phyloP scores from a whole-genome alignment of 2,329 filamentous ascomycete species.

The Claviceps africana region DNA sequence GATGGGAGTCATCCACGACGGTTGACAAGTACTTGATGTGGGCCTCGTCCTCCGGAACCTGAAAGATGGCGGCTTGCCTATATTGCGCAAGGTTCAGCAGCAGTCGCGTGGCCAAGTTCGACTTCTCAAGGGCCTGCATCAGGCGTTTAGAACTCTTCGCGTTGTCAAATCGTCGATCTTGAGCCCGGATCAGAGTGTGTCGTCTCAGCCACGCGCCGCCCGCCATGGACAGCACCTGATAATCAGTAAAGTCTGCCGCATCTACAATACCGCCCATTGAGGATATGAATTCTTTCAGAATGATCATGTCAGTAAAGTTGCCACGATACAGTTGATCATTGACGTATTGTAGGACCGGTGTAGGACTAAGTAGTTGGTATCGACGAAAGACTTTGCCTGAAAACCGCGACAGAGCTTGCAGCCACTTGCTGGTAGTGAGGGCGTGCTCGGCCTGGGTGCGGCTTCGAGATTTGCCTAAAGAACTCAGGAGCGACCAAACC shows the following conservation, averaged over 20 bases:
- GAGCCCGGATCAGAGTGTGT: slow-evolving; percentile 65
- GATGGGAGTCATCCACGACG: slow-evolving; percentile 79
- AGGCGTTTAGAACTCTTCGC: slow-evolving; percentile 64
- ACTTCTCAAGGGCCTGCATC: slow-evolving; percentile 64
- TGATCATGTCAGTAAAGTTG: slow-evolving; percentile 80
- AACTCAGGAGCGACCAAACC: slow-evolving; percentile 80
- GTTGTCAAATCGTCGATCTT: slow-evolving; percentile 69
- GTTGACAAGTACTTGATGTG: slow-evolving; percentile 83
- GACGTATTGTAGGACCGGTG: slow-evolving; percentile 80
- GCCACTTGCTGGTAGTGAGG: slow-evolving; percentile 75
- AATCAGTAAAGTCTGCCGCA: slow-evolving; percentile 75
- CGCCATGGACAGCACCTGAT: slow-evolving; percentile 76
- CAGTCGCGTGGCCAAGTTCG: slow-evolving; percentile 64
- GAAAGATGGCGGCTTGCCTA: slow-evolving; percentile 72
- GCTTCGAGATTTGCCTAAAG: slow-evolving; percentile 48
- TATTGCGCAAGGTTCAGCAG: slow-evolving; percentile 88
- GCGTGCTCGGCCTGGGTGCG: slow-evolving; percentile 49
- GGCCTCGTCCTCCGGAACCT: slow-evolving; percentile 53
- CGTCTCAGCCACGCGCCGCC: slow-evolving; percentile 63
- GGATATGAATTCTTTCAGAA: slow-evolving; percentile 77
- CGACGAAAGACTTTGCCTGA: slow-evolving; percentile 80
- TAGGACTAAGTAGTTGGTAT: slow-evolving; percentile 70
- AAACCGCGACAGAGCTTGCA: slow-evolving; percentile 80
- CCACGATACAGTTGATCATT: slow-evolving; percentile 67
- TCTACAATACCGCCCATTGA: slow-evolving; percentile 91